phyloP scores from a whole-genome alignment of 2,329 filamentous ascomycete species.

The Penicillium occitanis region DNA sequence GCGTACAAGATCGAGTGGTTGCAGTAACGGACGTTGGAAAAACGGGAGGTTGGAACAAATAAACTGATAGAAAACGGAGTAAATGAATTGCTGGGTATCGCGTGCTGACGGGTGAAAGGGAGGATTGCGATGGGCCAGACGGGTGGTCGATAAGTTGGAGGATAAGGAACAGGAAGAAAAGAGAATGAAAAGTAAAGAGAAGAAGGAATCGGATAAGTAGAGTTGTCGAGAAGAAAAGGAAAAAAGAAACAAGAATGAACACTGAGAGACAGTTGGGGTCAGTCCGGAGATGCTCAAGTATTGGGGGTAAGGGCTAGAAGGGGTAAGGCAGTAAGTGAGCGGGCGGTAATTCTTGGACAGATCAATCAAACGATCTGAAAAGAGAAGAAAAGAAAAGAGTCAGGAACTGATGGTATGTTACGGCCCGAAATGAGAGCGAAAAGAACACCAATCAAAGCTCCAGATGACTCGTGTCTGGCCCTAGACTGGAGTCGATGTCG shows the following conservation, averaged over 20 bases:
- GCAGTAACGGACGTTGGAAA: background rate
- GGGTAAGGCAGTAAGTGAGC: constrained; percentile 5
- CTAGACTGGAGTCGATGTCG: background rate
- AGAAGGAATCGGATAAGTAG: background rate
- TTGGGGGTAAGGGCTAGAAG: constrained; percentile 17
- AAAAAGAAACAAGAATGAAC: constrained; percentile 18
- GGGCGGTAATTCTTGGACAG: constrained; percentile 1
- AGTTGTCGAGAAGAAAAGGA: constrained; percentile 13
- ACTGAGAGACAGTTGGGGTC: constrained; percentile 19
- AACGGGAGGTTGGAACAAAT: background rate
- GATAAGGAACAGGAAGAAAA: background rate
- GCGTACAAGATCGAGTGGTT: background rate
- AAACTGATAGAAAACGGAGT: background rate
- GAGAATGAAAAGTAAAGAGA: background rate
- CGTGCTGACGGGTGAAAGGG: background rate
- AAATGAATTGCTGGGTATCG: background rate
- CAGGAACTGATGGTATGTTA: background rate
- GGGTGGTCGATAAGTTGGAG: constrained; percentile 22
- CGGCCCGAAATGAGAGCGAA: constrained; percentile 12
- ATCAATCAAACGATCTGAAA: background rate
- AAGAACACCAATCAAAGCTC: constrained; percentile 23
- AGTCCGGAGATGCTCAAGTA: constrained; percentile 14
- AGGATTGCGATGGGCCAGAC: background rate
- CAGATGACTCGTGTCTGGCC: constrained; percentile 9
- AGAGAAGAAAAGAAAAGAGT: background rate